Conservation (phyloP, 345 rosid species). For the Ceriops zippeliana region DNA sequence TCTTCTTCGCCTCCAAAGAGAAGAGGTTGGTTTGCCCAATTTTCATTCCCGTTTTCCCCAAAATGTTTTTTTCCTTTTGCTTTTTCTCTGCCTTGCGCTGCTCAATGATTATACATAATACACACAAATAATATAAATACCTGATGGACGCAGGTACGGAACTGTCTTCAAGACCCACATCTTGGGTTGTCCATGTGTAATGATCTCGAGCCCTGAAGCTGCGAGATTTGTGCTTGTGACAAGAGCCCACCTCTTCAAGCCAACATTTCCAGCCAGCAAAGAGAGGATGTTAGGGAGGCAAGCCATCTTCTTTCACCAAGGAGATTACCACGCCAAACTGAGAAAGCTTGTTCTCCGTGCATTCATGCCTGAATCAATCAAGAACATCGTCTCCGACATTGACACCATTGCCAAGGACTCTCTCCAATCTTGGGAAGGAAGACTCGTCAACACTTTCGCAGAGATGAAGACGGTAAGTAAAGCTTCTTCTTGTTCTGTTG, state of each 20-base stretch:
- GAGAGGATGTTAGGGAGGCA: constrained; percentile 83
- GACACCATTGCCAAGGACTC: constrained; percentile 50
- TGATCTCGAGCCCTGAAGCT: constrained; percentile 85
- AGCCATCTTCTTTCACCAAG: constrained; percentile 85
- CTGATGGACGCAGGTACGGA: constrained; percentile 46
- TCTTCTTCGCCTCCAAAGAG: constrained; percentile 67
- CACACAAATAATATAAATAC: no score
- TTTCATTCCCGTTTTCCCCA: background rate
- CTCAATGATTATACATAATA: background rate
- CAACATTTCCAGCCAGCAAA: constrained; percentile 83
- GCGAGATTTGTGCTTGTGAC: constrained; percentile 70
- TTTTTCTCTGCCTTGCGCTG: no score
- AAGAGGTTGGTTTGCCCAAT: constrained; percentile 34
- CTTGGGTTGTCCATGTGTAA: constrained; percentile 81
- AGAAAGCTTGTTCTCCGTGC: constrained; percentile 83
- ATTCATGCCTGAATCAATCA: constrained; percentile 61
- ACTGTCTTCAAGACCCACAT: constrained; percentile 77
- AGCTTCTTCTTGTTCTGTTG: constrained; percentile 7
- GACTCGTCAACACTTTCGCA: constrained; percentile 52
- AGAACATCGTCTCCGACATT: constrained; percentile 43
- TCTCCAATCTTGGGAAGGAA: constrained; percentile 46
- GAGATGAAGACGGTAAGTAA: constrained; percentile 73
- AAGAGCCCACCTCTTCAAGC: constrained; percentile 70
- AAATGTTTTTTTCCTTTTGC: no score
- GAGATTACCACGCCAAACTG: constrained; percentile 66